Percentiles rank a stretch among this genome's conserved stretches.
Conservation (phyloP, 768 basidiomycete genomes). For the Dioszegia aurantiaca region DNA sequence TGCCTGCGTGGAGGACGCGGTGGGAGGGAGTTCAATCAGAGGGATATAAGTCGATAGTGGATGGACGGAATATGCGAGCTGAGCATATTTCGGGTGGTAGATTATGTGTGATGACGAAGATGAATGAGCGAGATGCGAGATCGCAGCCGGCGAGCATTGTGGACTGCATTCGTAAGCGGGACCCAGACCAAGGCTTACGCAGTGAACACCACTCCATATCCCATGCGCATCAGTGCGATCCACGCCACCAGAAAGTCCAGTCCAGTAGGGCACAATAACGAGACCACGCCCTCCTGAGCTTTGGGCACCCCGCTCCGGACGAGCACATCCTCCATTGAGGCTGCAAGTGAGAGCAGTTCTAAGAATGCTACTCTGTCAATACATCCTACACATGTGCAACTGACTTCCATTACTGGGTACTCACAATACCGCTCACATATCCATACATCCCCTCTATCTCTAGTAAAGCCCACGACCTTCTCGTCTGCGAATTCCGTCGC, state of each 20-base stretch:
- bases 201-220: slow-evolving; percentile 42
- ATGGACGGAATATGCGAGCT: slow-evolving; percentile 50
- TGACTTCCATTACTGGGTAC: no score
- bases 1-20: slow-evolving; percentile 18
- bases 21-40: slow-evolving; percentile 1
- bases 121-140: slow-evolving; percentile 55
- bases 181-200: slow-evolving; percentile 34
- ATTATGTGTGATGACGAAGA: slow-evolving; percentile 54
- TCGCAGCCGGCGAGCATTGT: slow-evolving; percentile 55
- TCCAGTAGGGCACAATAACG: slow-evolving; percentile 42
- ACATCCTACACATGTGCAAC: background rate
- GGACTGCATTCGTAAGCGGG: slow-evolving; percentile 26
- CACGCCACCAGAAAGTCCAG: slow-evolving; percentile 44
- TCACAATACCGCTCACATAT: slow-evolving; percentile 42
- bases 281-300: slow-evolving; percentile 18
- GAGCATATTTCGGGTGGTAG: slow-evolving; percentile 53
- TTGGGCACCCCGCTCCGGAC: background rate
- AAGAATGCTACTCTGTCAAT: slow-evolving; percentile 24
- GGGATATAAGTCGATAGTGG: slow-evolving; percentile 27
- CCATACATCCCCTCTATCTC: slow-evolving; percentile 20
- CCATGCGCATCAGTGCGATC: slow-evolving; percentile 46
- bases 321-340: background rate
- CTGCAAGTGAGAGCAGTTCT: slow-evolving; percentile 29
- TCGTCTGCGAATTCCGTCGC: slow-evolving; percentile 37
- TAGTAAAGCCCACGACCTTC: slow-evolving; percentile 43